Conservation (phyloP, 176 grass and related monocot species). For the Aegilops sharonensis region DNA sequence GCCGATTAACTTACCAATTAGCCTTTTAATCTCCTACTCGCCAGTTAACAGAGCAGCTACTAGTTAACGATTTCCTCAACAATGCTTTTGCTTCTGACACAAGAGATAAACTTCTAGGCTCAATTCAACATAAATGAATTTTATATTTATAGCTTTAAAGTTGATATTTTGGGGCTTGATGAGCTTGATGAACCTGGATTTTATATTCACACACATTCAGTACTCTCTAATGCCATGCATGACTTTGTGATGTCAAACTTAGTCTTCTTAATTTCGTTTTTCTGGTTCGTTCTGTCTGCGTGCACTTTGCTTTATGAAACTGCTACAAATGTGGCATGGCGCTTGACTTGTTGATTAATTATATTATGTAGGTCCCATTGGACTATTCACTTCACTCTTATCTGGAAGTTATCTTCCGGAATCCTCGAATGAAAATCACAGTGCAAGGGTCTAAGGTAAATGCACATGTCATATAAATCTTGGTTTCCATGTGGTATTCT, state of each 20-base stretch:
- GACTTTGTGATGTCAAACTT: slow-evolving; percentile 17
- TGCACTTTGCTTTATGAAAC: slow-evolving; percentile 22
- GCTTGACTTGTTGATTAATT: slow-evolving; percentile 3
- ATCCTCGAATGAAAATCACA: slow-evolving; percentile 82
- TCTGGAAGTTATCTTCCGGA: slow-evolving; percentile 83
- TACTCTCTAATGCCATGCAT: not conserved
- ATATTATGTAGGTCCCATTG: slow-evolving; percentile 62
- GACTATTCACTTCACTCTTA: slow-evolving; percentile 91
- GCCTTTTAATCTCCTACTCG: too few relatives aligned
- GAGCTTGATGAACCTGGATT: not conserved
- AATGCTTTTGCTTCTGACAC: not conserved
- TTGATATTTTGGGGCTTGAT: not conserved
- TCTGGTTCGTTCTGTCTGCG: not conserved
- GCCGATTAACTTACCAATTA: too few relatives aligned
- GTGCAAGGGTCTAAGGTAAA: slow-evolving; percentile 76
- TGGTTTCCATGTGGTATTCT: too few relatives aligned
- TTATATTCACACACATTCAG: not conserved
- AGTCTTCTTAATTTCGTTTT: not conserved
- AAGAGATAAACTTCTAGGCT: not conserved
- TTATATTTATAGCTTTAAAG: slow-evolving; percentile 10
- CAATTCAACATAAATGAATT: slow-evolving; percentile 2
- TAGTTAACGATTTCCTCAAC: too few relatives aligned
- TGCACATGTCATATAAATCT: not conserved
- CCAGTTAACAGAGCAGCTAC: too few relatives aligned
- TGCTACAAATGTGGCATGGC: not conserved